Evolutionary conservation across 768 basidiomycete species (phyloP), one percentile per base, ranked within the genome.

Genomic region (Cystofilobasidium capitatum): DNA sequence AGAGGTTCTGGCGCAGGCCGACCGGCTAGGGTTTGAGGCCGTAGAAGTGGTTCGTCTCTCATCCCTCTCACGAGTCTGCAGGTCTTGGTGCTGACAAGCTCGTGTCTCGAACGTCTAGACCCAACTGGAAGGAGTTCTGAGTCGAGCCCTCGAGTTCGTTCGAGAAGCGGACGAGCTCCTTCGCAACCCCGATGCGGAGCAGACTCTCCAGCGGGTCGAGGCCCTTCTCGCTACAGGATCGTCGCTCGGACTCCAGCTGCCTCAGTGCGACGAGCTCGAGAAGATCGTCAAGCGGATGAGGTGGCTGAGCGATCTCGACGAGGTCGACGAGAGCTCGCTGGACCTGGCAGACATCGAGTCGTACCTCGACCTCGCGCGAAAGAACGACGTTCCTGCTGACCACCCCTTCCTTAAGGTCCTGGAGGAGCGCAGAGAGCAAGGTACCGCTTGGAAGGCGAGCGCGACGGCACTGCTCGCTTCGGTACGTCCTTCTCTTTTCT

Each of bases 21-120:
- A 88, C 64, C 80, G 77, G 12, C 82, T 96, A 17, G 89, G 90
- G 0, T 96, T 96, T 72, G 90, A 94, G 69, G 83, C 85, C 55
- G 82, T 83, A 6, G 92, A 96, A 76, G 86, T 91, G 35, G 78
- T 59, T 3, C 73, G 47, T 49, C 47, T 26, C 24, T 42, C 20
- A 10, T 10, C 40, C 10, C 40, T 42, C 40, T 10, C 20, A 42
- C 40, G 10, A 10, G 10, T 42, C 10, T 42, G 10, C 40, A 42
- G 40, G 40, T 42, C 40, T n/a, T n/a, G n/a, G n/a, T n/a, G n/a
- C n/a, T 42, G 40, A 42, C 47, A 8, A 10, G 10, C n/a, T 4
- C 29, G 7, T 49, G n/a, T 10, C 6, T 49, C 20, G 10, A 42
- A 6, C 47, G 4, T 20, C 6, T 26, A 49, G 47, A 20, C 20